Conservation (phyloP, 1,284 basidiomycete genomes). For the Puccinia horiana region DNA sequence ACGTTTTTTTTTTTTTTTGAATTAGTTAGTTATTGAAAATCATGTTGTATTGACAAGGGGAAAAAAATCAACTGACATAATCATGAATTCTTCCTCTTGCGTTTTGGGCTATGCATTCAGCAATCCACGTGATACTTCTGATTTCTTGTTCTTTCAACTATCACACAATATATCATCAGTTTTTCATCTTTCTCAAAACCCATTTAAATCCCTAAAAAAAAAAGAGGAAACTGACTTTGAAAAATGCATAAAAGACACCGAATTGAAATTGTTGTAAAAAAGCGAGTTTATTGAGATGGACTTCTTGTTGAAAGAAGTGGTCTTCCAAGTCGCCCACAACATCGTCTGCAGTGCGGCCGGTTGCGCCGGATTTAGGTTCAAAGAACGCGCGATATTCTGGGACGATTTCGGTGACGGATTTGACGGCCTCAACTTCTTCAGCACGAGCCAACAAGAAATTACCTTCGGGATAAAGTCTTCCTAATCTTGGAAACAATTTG, state of each 20-base stretch:
- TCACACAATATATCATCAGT: not conserved
- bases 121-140: conserved; percentile 72
- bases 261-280: conserved; percentile 81
- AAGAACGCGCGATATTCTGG: conserved; percentile 91
- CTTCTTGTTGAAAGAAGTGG: conserved; percentile 91
- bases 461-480: conserved; percentile 89
- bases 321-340: conserved; percentile 74
- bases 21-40: not conserved
- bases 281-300: conserved; percentile 85
- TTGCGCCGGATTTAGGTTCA: conserved; percentile 62
- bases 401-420: conserved; percentile 80
- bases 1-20: not conserved
- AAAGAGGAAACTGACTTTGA: conserved; percentile 64
- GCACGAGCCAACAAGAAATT: conserved; percentile 83
- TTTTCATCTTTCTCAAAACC: not conserved
- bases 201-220: not conserved
- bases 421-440: conserved; percentile 93
- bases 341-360: conserved; percentile 58
- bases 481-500: conserved; percentile 87
- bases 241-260: conserved; percentile 86
- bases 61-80: conserved; percentile 66
- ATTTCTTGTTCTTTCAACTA: conserved; percentile 97
- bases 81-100: conserved; percentile 89
- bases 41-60: not conserved
- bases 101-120: conserved; percentile 82